A percentile compares a stretch with the other conserved stretches of the same genome.
phyloP scores from a whole-genome alignment of 148 eudicot species.

The Fagopyrum tataricum region DNA sequence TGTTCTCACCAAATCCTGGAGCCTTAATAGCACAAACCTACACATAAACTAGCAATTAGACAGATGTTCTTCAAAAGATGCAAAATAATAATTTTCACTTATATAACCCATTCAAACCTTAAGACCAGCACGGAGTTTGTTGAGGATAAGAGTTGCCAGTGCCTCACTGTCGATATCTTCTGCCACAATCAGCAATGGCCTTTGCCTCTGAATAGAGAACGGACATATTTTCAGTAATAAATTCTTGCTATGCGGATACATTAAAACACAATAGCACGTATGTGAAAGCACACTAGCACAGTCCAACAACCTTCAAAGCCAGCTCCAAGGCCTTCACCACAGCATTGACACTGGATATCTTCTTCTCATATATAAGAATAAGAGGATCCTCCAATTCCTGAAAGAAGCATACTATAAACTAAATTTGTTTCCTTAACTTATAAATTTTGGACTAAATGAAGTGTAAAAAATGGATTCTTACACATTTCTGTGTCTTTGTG shows the following conservation, averaged over 20 bases:
- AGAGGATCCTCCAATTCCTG: constrained; percentile 70
- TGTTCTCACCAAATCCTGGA: constrained; percentile 92
- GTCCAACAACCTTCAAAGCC: constrained; percentile 66
- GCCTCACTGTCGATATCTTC: constrained; percentile 77
- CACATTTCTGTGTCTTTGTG: constrained; percentile 63
- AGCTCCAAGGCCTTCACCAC: constrained; percentile 69
- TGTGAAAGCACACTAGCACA: neutral
- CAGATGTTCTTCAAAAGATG: neutral
- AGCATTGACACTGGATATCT: constrained; percentile 51
- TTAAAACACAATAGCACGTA: neutral
- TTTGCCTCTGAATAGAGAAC: constrained; percentile 46
- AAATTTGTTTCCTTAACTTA: too few relatives aligned
- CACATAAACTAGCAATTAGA: neutral
- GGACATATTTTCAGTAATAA: neutral
- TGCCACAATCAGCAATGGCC: constrained; percentile 54
- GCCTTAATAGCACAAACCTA: constrained; percentile 94
- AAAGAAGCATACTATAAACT: too few relatives aligned
- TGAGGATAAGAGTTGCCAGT: constrained; percentile 71
- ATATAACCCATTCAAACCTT: constrained; percentile 39
- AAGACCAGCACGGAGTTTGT: constrained; percentile 91
- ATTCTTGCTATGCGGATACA: neutral
- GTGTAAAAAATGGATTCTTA: neutral
- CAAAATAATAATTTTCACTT: neutral
- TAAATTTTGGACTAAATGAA: neutral
- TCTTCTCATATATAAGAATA: constrained; percentile 59